Evolutionary conservation across 2,329 filamentous ascomycete species (phyloP), one percentile per base, ranked within the genome.

Genomic region (Aspergillus proliferans): DNA sequence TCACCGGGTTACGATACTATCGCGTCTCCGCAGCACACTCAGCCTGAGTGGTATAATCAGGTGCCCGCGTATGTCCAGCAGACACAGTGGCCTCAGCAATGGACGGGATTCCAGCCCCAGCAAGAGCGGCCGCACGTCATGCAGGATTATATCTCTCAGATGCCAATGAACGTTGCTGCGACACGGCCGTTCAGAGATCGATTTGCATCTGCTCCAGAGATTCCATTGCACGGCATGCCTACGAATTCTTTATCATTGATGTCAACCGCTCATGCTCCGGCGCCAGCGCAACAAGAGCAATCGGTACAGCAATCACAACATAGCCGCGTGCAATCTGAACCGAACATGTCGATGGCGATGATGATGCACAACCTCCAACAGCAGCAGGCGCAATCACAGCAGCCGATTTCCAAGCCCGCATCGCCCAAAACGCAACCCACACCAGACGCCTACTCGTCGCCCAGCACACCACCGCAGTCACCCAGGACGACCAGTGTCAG

Each of bases 141-240:
- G 50, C 59, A 61, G 45, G 56, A 60, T n/a, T 45, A 26, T 19
- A 10, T 43, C 19, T 19, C 58, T 0, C 52, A 55, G 21, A 53
- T 57, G 47, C 50, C 55, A 14, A 40, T 45, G 36, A 48, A 40
- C 7, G 10, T 19, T 40, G 56, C 33, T 19, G 52, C 3, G 43
- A 49, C 7, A 10, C 38, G 38, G 43, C 50, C 22, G 9, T 69
- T 66, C 56, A 53, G 66, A 47, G 62, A 68, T 40, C 65, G 66
- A 4, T 50, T 69, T 30, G 63, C 59, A 4, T 68, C 65, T 14
- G 64, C 65, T 5, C 66, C 66, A 0, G 64, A 67, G 30, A 52
- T 67, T 19, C 58, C 62, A 10, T 40, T 65, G 30, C 61, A 49
- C 46, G 51, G 44, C 28, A 41, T 6, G 30, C 48, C 6, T 49